These are phyloP conservation scores for Colletotrichum sp. DNA, from an alignment of 2,329 filamentous ascomycete species.

Conservation along the genomic window DNA sequence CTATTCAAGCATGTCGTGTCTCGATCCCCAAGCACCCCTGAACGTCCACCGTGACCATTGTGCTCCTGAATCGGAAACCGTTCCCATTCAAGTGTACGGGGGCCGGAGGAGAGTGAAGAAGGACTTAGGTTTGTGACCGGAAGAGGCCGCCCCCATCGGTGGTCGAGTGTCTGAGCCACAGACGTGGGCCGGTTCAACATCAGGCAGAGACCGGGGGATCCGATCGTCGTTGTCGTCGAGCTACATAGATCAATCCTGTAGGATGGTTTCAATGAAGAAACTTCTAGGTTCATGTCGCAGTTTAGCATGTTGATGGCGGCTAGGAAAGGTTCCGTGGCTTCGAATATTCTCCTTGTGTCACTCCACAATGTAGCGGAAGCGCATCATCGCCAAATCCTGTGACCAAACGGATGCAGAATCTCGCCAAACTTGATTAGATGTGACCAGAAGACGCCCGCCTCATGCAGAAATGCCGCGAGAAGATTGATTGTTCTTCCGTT, in stretches of 20 bases:
- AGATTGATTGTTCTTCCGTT: neutral
- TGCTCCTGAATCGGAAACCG: neutral
- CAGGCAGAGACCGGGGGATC: neutral
- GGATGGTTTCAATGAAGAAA: neutral
- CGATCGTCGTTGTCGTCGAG: neutral
- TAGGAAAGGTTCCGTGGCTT: neutral
- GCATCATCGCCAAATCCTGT: neutral
- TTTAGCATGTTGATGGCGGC: neutral
- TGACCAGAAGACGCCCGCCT: neutral
- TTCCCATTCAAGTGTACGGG: neutral
- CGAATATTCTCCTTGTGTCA: neutral
- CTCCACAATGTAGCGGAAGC: neutral
- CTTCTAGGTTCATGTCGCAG: neutral
- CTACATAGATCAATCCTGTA: neutral
- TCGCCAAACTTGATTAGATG: constrained; percentile 2
- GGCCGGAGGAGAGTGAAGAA: neutral
- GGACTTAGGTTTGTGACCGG: neutral
- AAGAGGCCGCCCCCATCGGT: neutral
- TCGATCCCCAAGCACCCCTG: constrained; percentile 3
- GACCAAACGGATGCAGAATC: neutral
- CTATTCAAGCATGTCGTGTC: constrained; percentile 7
- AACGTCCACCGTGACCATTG: neutral
- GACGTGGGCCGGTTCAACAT: constrained; percentile 1
- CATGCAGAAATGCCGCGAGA: neutral
- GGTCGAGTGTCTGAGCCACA: constrained; percentile 3